A percentile compares a stretch with the other conserved stretches of the same genome.
These are phyloP conservation scores for Pythium phragmiticola DNA, from an alignment of 352 stramenopile genomes.

Conservation along the genomic window DNA sequence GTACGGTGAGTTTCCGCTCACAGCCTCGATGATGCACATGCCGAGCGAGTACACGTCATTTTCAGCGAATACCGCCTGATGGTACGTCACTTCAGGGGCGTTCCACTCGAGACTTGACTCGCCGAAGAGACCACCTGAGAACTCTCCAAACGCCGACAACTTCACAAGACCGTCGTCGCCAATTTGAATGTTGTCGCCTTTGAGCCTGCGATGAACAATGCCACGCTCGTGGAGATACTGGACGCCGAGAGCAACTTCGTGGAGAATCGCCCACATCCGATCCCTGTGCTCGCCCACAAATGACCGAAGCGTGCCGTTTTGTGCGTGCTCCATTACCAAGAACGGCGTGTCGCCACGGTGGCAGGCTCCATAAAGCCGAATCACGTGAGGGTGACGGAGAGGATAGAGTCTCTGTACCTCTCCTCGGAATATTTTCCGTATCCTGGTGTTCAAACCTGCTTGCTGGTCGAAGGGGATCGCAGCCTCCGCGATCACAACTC, in stretches of 20 bases:
- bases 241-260: conserved; percentile 48
- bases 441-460: no score
- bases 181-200: conserved; percentile 14
- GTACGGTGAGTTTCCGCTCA: conserved; percentile 20
- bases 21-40: conserved; percentile 36
- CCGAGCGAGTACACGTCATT: conserved; percentile 30
- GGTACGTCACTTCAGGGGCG: conserved; percentile 19
- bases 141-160: conserved; percentile 16
- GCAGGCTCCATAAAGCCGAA: conserved; percentile 14
- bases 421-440: neutral
- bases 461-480: neutral
- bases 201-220: conserved; percentile 25
- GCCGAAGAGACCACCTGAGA: neutral
- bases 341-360: conserved; percentile 10
- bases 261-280: conserved; percentile 29
- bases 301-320: conserved; percentile 5
- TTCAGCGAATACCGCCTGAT: neutral
- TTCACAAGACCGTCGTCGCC: conserved; percentile 29
- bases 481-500: neutral
- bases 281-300: conserved; percentile 4
- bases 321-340: conserved; percentile 12
- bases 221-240: conserved; percentile 64
- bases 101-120: neutral
- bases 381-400: conserved; percentile 11
- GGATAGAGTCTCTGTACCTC: neutral